Percentiles rank a stretch among this genome's conserved stretches.
Evolutionary conservation across 352 stramenopile genomes (phyloP).

Genomic region (Phytophthora aleatoria): DNA sequence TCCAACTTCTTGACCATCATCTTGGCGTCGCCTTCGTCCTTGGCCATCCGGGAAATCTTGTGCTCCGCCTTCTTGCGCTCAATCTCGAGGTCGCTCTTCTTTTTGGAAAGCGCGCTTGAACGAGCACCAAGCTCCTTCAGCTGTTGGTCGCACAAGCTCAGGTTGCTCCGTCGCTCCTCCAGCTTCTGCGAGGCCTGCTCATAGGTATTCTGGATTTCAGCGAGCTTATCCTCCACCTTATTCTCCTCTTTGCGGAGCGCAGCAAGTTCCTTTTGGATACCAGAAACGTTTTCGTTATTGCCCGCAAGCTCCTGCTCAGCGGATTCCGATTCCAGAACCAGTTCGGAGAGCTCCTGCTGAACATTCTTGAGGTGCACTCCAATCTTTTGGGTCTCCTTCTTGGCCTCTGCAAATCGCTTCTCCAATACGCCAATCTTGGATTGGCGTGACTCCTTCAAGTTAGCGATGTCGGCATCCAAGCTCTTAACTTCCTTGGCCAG

Average conservation of each 20-base stretch:
- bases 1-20: conserved; percentile 92
- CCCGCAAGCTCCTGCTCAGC: conserved; percentile 67
- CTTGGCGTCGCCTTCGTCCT: conserved; percentile 92
- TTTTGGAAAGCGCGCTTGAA: conserved; percentile 80
- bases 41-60: conserved; percentile 91
- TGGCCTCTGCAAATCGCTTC: conserved; percentile 72
- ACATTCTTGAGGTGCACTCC: conserved; percentile 56
- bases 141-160: conserved; percentile 91
- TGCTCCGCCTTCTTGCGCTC: conserved; percentile 96
- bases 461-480: conserved; percentile 81
- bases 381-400: conserved; percentile 77
- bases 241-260: conserved; percentile 68
- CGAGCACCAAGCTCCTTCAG: conserved; percentile 89
- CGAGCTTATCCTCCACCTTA: conserved; percentile 72
- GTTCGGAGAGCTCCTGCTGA: conserved; percentile 74
- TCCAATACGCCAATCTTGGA: conserved; percentile 83
- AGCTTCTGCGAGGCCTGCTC: conserved; percentile 66
- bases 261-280: conserved; percentile 66
- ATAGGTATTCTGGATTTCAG: conserved; percentile 66
- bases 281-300: conserved; percentile 53
- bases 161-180: conserved; percentile 66
- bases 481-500: conserved; percentile 77
- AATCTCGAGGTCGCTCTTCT: conserved; percentile 90
- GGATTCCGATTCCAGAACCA: conserved; percentile 77
- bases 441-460: conserved; percentile 81